Conservation (phyloP, 2,329 filamentous ascomycete genomes). For the Diplodia intermedia region DNA sequence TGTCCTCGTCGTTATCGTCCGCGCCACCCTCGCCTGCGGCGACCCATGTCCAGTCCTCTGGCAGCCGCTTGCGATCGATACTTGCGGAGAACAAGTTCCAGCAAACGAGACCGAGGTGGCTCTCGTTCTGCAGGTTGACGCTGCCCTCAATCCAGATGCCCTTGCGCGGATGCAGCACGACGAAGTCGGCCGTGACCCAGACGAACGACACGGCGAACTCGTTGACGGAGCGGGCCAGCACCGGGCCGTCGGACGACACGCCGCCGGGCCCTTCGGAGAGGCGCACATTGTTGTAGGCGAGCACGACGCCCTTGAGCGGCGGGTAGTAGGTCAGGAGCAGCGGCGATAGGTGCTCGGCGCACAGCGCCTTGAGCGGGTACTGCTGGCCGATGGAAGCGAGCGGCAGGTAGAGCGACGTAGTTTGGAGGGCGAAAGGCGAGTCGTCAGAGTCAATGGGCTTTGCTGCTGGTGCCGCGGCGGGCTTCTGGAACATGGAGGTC, state of each 20-base stretch:
- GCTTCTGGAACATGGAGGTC: neutral
- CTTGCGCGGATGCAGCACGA: slow-evolving; percentile 78
- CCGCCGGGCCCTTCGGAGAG: slow-evolving; percentile 63
- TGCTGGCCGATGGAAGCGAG: slow-evolving; percentile 74
- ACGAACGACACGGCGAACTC: slow-evolving; percentile 88
- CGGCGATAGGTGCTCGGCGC: slow-evolving; percentile 76
- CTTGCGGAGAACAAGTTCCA: slow-evolving; percentile 92
- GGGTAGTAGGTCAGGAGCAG: slow-evolving; percentile 79
- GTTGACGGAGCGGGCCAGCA: slow-evolving; percentile 40
- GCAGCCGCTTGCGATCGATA: slow-evolving; percentile 78
- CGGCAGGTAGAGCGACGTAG: slow-evolving; percentile 79
- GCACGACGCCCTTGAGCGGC: slow-evolving; percentile 73
- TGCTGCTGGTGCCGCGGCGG: neutral
- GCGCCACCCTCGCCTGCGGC: slow-evolving; percentile 59
- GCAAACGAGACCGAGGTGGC: slow-evolving; percentile 86
- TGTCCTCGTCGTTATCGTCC: slow-evolving; percentile 38
- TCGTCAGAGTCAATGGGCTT: neutral
- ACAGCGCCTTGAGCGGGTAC: slow-evolving; percentile 72
- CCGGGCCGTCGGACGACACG: neutral
- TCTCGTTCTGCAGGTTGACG: slow-evolving; percentile 86
- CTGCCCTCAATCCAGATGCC: slow-evolving; percentile 79
- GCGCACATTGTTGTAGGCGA: slow-evolving; percentile 73
- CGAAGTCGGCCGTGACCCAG: slow-evolving; percentile 87
- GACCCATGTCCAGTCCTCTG: slow-evolving; percentile 80
- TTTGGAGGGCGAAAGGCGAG: slow-evolving; percentile 74